A percentile compares a stretch with the other conserved stretches of the same genome.
phyloP scores from a whole-genome alignment of 352 stramenopile genomes.

The Thraustochytrium striatum region DNA sequence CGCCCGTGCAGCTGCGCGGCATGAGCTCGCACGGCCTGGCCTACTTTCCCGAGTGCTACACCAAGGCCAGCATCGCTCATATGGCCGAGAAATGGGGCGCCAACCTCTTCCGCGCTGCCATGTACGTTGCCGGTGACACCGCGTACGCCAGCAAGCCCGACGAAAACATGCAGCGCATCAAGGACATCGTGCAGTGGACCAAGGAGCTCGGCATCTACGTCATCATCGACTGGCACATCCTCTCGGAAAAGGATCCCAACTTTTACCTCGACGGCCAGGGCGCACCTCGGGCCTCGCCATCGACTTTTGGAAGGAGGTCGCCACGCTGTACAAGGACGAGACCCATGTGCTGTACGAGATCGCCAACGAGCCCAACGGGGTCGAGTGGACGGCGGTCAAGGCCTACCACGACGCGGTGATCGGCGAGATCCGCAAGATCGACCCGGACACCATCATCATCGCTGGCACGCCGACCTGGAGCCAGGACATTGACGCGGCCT shows the following conservation, averaged over 20 bases:
- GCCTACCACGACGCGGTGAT: background rate
- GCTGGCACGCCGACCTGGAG: background rate
- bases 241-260: conserved; percentile 30
- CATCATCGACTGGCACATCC: no score
- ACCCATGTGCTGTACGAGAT: no score
- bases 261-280: conserved; percentile 4
- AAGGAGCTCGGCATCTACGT: conserved; percentile 47
- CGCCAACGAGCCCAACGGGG: conserved; percentile 39
- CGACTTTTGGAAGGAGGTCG: background rate
- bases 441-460: no score
- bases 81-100: conserved; percentile 8
- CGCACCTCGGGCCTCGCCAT: conserved; percentile 30
- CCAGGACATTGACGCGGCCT: background rate
- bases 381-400: background rate
- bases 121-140: conserved; percentile 25
- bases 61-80: background rate
- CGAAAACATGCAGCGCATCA: conserved; percentile 10
- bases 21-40: no score
- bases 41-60: conserved; percentile 42
- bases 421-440: no score
- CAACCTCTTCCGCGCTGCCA: conserved; percentile 23
- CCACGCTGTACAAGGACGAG: conserved; percentile 12
- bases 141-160: background rate
- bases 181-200: background rate
- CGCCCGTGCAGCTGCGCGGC: conserved; percentile 29